Conservation (phyloP, 1,139 yeast genomes). For the Eremothecium coryli region DNA sequence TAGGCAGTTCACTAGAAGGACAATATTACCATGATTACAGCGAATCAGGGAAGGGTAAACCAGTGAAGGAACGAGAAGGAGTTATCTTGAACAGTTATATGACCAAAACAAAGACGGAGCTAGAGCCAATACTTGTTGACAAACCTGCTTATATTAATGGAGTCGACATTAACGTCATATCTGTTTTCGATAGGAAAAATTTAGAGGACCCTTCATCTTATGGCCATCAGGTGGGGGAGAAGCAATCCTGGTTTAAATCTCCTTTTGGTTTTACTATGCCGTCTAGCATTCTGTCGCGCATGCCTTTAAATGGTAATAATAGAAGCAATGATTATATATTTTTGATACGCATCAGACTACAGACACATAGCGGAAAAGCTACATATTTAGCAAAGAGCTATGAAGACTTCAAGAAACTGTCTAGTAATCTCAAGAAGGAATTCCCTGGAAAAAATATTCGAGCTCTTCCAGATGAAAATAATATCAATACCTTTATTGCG, state of each 20-base stretch:
- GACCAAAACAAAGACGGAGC: slow-evolving; percentile 12
- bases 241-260: slow-evolving; percentile 7
- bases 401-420: slow-evolving; percentile 53
- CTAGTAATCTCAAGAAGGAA: slow-evolving; percentile 40
- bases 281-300: not conserved
- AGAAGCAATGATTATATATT: slow-evolving; percentile 33
- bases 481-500: slow-evolving; percentile 27
- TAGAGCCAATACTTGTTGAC: slow-evolving; percentile 39
- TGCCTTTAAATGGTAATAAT: slow-evolving; percentile 1
- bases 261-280: slow-evolving; percentile 3
- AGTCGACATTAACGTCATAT: slow-evolving; percentile 52
- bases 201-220: slow-evolving; percentile 9
- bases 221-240: not conserved
- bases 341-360: slow-evolving; percentile 35
- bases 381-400: slow-evolving; percentile 51
- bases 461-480: slow-evolving; percentile 50
- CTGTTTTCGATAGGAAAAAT: slow-evolving; percentile 37
- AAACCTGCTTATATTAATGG: slow-evolving; percentile 48
- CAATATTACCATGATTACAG: slow-evolving; percentile 33
- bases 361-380: slow-evolving; percentile 12
- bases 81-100: not conserved
- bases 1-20: slow-evolving; percentile 53
- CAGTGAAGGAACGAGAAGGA: not conserved
- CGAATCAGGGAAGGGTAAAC: not conserved
- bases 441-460: slow-evolving; percentile 71